A percentile compares a stretch with the other conserved stretches of the same genome.
These are phyloP conservation scores for Alternaria ventricosa DNA, from an alignment of 2,329 filamentous ascomycete genomes.

Conservation along the genomic window DNA sequence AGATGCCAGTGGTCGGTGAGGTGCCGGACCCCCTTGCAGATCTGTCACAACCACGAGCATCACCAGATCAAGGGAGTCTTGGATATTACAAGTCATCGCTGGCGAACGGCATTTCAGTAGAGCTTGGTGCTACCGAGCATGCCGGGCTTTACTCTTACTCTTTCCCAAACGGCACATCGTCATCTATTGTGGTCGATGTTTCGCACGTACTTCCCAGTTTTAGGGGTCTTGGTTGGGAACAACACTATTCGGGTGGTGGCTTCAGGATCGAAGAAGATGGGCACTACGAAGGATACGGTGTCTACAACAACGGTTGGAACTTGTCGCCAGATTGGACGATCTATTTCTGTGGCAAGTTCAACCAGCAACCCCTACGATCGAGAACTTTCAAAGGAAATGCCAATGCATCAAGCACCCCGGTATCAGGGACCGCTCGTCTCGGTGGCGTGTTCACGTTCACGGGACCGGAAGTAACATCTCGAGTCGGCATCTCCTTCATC, in stretches of 20 bases:
- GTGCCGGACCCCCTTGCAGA: slow-evolving; percentile 61
- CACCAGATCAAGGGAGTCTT: slow-evolving; percentile 61
- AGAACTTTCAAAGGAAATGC: slow-evolving; percentile 42
- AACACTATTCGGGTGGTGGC: slow-evolving; percentile 67
- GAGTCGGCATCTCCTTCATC: slow-evolving; percentile 73
- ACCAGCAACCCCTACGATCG: slow-evolving; percentile 41
- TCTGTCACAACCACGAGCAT: slow-evolving; percentile 60
- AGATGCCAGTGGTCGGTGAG: slow-evolving; percentile 41
- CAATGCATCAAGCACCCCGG: slow-evolving; percentile 16
- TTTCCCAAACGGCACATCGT: slow-evolving; percentile 55
- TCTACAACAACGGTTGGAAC: slow-evolving; percentile 73
- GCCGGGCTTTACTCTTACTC: slow-evolving; percentile 66
- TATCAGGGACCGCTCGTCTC: slow-evolving; percentile 40
- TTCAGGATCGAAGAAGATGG: slow-evolving; percentile 60
- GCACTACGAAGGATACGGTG: slow-evolving; percentile 66
- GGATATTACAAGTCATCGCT: slow-evolving; percentile 67
- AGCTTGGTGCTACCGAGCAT: slow-evolving; percentile 64
- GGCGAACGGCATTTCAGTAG: slow-evolving; percentile 61
- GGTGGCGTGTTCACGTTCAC: slow-evolving; percentile 63
- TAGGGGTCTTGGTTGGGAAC: slow-evolving; percentile 65
- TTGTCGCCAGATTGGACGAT: slow-evolving; percentile 66
- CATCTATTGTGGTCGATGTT: slow-evolving; percentile 66
- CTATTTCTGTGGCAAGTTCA: slow-evolving; percentile 69
- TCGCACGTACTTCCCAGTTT: slow-evolving; percentile 69
- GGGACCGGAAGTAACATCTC: slow-evolving; percentile 57